A percentile compares a stretch with the other conserved stretches of the same genome.
Conservation (phyloP, 345 rosid species). For the Populus ilicifolia region DNA sequence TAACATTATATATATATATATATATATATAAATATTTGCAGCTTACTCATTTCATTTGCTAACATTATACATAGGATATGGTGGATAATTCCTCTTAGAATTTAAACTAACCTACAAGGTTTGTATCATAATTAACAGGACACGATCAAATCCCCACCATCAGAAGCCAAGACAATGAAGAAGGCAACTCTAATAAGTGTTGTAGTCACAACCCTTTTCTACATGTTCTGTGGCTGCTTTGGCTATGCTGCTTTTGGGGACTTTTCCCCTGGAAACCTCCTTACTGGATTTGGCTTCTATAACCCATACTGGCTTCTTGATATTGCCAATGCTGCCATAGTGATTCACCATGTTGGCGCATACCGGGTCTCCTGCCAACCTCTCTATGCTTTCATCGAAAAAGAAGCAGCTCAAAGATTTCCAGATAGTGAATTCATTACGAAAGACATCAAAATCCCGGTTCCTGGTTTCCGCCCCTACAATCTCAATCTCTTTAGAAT, state of each 20-base stretch:
- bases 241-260: conserved; percentile 95
- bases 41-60: neutral
- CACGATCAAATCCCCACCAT: conserved; percentile 57
- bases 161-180: conserved; percentile 80
- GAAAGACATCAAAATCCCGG: conserved; percentile 48
- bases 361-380: conserved; percentile 96
- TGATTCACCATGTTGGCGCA: conserved; percentile 77
- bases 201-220: conserved; percentile 71
- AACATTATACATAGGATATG: neutral
- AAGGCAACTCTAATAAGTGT: conserved; percentile 69
- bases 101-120: neutral
- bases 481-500: conserved; percentile 67
- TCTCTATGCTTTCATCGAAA: conserved; percentile 73
- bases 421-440: conserved; percentile 59
- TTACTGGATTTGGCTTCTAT: conserved; percentile 71
- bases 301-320: conserved; percentile 90
- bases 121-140: conserved; percentile 34
- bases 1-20: neutral
- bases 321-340: conserved; percentile 78
- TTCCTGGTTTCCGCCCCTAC: conserved; percentile 42
- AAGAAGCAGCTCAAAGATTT: conserved; percentile 36
- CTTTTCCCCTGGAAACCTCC: conserved; percentile 71
- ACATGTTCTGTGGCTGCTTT: conserved; percentile 83
- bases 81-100: too few relatives aligned
- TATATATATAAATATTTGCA: neutral